Conservation (phyloP, 345 rosid species). For the Balakata baccata region DNA sequence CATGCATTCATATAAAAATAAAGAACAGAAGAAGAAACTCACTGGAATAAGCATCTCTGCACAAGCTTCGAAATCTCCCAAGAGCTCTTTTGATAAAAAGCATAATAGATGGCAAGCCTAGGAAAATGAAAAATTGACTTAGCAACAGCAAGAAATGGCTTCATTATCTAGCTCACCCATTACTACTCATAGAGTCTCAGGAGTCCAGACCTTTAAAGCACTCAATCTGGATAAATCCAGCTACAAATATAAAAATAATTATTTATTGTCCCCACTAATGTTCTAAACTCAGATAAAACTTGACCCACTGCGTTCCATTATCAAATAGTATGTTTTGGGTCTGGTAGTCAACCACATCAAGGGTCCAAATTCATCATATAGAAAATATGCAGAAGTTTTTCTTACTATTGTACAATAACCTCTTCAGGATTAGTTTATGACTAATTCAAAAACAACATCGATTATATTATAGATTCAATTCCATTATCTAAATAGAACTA, state of each 20-base stretch:
- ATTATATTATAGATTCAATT: no score
- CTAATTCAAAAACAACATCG: no score
- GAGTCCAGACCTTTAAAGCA: neutral
- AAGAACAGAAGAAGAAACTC: constrained; percentile 31
- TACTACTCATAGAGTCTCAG: neutral
- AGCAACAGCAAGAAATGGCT: constrained; percentile 17
- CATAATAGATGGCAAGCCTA: constrained; percentile 92
- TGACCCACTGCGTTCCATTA: no score
- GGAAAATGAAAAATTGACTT: constrained; percentile 19
- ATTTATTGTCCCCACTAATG: neutral
- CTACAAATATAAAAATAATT: neutral
- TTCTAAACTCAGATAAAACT: no score
- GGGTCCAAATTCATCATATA: no score
- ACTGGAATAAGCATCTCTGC: constrained; percentile 96
- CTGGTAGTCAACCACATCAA: no score
- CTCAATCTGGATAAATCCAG: neutral
- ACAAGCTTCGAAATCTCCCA: constrained; percentile 96
- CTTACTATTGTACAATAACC: no score
- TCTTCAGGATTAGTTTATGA: no score
- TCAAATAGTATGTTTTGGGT: no score
- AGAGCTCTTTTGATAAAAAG: constrained; percentile 90
- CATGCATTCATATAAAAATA: neutral
- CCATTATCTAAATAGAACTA: no score
- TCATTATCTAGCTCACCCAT: neutral
- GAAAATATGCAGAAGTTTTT: no score